Evolutionary conservation across 129 eudicot genomes (phyloP), one percentile per base, ranked within the genome.

Genomic region (Flaveria bidentis): DNA sequence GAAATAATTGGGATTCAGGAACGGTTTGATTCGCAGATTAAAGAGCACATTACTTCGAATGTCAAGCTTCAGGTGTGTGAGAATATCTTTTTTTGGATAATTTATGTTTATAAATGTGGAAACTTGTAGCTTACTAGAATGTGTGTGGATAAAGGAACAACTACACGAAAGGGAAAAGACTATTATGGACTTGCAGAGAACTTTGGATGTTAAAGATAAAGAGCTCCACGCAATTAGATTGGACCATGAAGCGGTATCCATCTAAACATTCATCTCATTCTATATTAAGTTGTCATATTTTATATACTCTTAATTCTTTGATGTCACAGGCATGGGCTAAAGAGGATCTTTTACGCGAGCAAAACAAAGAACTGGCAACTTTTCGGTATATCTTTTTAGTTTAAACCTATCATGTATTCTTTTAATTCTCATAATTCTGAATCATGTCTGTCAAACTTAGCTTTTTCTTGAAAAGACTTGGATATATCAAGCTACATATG

Each of bases 291-390:
- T 53, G 39, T 5, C 41, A 13, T 44, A 13, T 30, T 3, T 41
- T 17, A 36, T 28, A 10, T 17, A 53, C n/a, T 2, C 22, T 9
- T 25, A 20, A 30, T 28, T 30, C 22, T 75, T 50, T 56, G 17
- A 49, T 82, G 52, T 82, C 22, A 47, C 78, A 92, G 93, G 96
- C 89, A 51, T 92, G 97, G 96, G 93, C 97, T 33, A 92, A 92
- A 70, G 96, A 89, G 81, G 97, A 92, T 81, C 91, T 92, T 26
- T 72, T 92, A 25, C 80, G 91, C 57, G 97, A 89, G 72, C 97
- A 89, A 76, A 84, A 80, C 87, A 80, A 87, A 66, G 96, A 92
- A 80, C 80, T 92, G 47, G 90, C 88, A 63, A 87, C 77, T 56
- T 90, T 81, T 78, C 52, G 96, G 98, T 90, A 67, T 15, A 14